These are phyloP conservation scores for Metschnikowia picachoensis DNA, from an alignment of 805 yeast species.

Conservation along the genomic window DNA sequence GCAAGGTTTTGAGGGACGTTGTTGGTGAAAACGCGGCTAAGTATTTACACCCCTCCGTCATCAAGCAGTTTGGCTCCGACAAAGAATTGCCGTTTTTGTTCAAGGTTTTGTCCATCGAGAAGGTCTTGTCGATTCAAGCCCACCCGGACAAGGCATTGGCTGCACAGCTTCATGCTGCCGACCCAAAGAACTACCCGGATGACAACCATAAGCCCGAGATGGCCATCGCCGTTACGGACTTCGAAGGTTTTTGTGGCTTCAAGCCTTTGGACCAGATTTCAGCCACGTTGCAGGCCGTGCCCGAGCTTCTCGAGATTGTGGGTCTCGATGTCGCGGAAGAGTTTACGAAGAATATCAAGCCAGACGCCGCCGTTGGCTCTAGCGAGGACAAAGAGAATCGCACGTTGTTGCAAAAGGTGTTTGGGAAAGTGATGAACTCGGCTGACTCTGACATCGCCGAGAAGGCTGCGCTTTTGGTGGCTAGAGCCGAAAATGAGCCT, in stretches of 20 bases:
- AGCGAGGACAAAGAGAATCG: slow-evolving; percentile 58
- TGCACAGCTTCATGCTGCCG: slow-evolving; percentile 65
- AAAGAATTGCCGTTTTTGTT: slow-evolving; percentile 86
- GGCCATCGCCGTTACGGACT: slow-evolving; percentile 95
- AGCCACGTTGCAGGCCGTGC: slow-evolving; percentile 61
- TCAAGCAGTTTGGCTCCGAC: slow-evolving; percentile 60
- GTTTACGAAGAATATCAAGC: slow-evolving; percentile 48
- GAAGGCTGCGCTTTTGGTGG: slow-evolving; percentile 62
- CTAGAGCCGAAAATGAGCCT: slow-evolving; percentile 58
- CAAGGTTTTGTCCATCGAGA: slow-evolving; percentile 88
- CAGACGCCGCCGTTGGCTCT: slow-evolving; percentile 44
- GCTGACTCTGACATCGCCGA: slow-evolving; percentile 52
- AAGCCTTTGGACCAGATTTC: slow-evolving; percentile 82
- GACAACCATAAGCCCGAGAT: slow-evolving; percentile 99
- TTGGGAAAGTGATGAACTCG: slow-evolving; percentile 81
- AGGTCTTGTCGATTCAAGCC: slow-evolving; percentile 94
- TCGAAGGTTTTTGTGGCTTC: slow-evolving; percentile 98
- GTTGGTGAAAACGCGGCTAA: slow-evolving; percentile 56
- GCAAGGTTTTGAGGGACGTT: slow-evolving; percentile 62
- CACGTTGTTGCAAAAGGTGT: slow-evolving; percentile 66
- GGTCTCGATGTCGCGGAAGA: slow-evolving; percentile 55
- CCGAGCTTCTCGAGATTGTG: slow-evolving; percentile 71
- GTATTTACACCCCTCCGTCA: slow-evolving; percentile 56
- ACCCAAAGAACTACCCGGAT: slow-evolving; percentile 95
- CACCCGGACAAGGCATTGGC: slow-evolving; percentile 93